Conservation (phyloP, 2,329 filamentous ascomycete species). For the Thielaviopsis populi region DNA sequence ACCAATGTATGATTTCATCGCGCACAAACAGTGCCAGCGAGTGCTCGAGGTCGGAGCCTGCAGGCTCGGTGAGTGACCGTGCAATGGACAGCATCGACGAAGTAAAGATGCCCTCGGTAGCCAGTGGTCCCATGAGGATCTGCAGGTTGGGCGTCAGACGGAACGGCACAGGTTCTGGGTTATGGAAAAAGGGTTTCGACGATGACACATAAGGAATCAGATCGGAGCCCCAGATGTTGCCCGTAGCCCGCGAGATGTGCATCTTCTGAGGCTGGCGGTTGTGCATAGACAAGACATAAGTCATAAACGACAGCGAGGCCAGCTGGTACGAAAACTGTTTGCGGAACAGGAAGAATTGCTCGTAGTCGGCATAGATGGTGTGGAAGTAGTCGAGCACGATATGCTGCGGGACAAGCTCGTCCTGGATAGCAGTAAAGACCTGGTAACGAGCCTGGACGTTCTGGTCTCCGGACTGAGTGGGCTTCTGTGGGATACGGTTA, state of each 20-base stretch:
- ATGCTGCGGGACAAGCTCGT: conserved; percentile 76
- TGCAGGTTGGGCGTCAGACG: conserved; percentile 92
- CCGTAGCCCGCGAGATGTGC: conserved; percentile 70
- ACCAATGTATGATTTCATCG: conserved; percentile 98
- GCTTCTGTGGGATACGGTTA: conserved; percentile 16
- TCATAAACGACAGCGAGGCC: conserved; percentile 92
- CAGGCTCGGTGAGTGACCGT: conserved; percentile 74
- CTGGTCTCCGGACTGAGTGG: conserved; percentile 26
- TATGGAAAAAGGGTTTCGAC: conserved; percentile 78
- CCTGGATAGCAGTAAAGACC: conserved; percentile 87
- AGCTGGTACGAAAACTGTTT: conserved; percentile 94
- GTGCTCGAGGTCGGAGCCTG: conserved; percentile 75
- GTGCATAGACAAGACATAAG: conserved; percentile 94
- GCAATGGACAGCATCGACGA: conserved; percentile 93
- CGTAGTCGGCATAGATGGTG: conserved; percentile 69
- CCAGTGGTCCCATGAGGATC: conserved; percentile 86
- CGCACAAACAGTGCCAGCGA: conserved; percentile 88
- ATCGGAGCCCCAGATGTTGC: conserved; percentile 93
- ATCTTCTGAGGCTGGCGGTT: conserved; percentile 93
- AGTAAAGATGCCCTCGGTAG: conserved; percentile 92
- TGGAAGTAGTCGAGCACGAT: conserved; percentile 83
- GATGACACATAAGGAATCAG: conserved; percentile 79
- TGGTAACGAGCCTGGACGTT: conserved; percentile 72
- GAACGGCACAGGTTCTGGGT: conserved; percentile 92
- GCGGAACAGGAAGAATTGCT: conserved; percentile 97